Evolutionary conservation across 1,284 basidiomycete genomes (phyloP), one percentile per base, ranked within the genome.

Genomic region (Rugosomyces carneus): DNA sequence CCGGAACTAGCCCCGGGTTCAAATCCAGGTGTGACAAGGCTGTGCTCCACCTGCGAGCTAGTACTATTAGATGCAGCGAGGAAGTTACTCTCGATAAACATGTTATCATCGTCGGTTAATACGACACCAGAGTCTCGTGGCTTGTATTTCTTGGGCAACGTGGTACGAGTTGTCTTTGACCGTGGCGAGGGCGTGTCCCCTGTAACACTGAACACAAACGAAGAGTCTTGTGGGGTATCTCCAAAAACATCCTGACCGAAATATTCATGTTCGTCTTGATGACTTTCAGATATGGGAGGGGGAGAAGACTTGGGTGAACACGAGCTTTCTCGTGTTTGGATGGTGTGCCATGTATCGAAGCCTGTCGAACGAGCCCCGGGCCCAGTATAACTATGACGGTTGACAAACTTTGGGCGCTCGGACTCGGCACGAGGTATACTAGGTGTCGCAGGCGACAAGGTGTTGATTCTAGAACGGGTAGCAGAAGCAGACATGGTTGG

Each of bases 91-190:
- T 53, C 58, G 18, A 60, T 53, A 32, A 60, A 59, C 37, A 58
- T 57, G 37, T 55, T 56, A 29, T 76, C 81, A 31, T 57, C 54
- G 46, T 83, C 81, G 51, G 73, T 80, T 11, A 84, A 56, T 0
- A 67, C 73, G 32, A 85, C 66, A 10, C 80, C 79, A 1, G 81
- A 85, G 58, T 87, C 83, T n/a, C 80, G 71, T 19, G 77, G 73
- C 45, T 78, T 78, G 65, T 77, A 88, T 62, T 89, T 89, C 57
- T 74, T 80, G 26, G 76, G 78, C 56, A 67, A 64, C 53, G 60
- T 63, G 1, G 51, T 40, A 7, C 52, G 56, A 49, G 58, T 55
- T 44, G 65, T 67, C 52, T 72, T 71, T 48, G 69, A 68, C 51
- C 72, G 67, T 2, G 80, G 80, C 3, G 81, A 80, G 1, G 83